These are phyloP conservation scores for Talaromyces marneffei DNA, from an alignment of 2,329 filamentous ascomycete species.

Conservation along the genomic window DNA sequence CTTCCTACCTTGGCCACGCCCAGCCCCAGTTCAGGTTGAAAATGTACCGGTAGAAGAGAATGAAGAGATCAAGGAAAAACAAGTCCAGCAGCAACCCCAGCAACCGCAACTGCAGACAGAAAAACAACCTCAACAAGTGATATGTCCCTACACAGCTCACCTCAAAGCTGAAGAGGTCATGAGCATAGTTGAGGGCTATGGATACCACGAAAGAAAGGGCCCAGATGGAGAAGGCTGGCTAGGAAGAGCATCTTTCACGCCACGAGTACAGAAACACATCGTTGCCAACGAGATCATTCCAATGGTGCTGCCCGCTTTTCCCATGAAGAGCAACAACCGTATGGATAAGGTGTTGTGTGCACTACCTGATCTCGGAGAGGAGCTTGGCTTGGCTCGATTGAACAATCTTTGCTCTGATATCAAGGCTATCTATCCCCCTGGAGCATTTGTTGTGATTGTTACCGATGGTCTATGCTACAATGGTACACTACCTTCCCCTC, in stretches of 20 bases:
- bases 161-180: constrained; percentile 3
- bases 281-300: constrained; percentile 21
- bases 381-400: constrained; percentile 37
- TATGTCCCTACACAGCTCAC: not conserved
- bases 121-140: not conserved
- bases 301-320: constrained; percentile 29
- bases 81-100: not conserved
- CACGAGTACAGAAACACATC: constrained; percentile 3
- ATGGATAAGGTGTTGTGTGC: constrained; percentile 30
- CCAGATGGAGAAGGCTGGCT: not conserved
- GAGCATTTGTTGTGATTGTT: constrained; percentile 38
- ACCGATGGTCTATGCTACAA: constrained; percentile 43
- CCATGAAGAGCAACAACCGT: constrained; percentile 27
- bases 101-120: not conserved
- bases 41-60: not conserved
- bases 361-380: constrained; percentile 41
- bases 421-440: constrained; percentile 34
- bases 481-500: constrained; percentile 13
- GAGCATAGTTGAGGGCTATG: constrained; percentile 3
- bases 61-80: not conserved
- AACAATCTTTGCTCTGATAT: constrained; percentile 38
- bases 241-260: constrained; percentile 5
- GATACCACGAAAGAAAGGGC: not conserved
- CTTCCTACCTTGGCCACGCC: not conserved
- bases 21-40: not conserved